Conservation (phyloP, 2,329 filamentous ascomycete species). For the Ceratocystis huliohia region DNA sequence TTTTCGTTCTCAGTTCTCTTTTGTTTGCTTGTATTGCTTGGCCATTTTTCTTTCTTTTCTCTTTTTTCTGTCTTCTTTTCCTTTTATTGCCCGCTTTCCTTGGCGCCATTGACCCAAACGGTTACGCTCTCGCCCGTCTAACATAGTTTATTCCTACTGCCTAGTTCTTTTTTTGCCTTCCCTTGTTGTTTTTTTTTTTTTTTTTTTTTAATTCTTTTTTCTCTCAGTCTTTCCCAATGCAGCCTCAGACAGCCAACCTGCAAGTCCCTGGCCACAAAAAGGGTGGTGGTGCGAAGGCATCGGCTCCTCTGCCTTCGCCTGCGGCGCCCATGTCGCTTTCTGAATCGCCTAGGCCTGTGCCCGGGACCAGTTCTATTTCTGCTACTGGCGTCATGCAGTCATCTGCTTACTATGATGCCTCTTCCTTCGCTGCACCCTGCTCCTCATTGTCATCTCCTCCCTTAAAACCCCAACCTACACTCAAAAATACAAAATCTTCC, state of each 20-base stretch:
- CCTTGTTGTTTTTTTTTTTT: neutral
- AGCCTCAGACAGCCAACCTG: slow-evolving; percentile 13
- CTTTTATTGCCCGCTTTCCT: neutral
- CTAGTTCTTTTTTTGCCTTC: neutral
- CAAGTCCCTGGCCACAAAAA: slow-evolving; percentile 13
- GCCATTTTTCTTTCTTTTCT: neutral
- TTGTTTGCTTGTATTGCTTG: neutral
- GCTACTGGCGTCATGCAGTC: slow-evolving; percentile 13
- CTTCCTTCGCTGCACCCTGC: slow-evolving; percentile 10
- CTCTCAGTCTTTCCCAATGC: slow-evolving; percentile 9
- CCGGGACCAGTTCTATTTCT: slow-evolving; percentile 16
- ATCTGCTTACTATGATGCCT: neutral
- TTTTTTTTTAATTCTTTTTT: neutral
- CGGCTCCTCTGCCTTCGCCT: slow-evolving; percentile 7
- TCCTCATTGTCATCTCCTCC: slow-evolving; percentile 2
- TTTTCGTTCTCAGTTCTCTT: neutral
- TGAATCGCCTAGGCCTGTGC: slow-evolving; percentile 6
- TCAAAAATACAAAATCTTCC: slow-evolving; percentile 2
- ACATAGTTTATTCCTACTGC: neutral
- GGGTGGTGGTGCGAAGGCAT: neutral
- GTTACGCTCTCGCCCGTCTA: neutral
- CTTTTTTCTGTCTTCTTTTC: neutral
- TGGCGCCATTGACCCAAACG: neutral
- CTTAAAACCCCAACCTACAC: neutral
- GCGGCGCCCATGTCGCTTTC: neutral